phyloP scores from a whole-genome alignment of 805 yeast genomes.

The Candida adriatica region DNA sequence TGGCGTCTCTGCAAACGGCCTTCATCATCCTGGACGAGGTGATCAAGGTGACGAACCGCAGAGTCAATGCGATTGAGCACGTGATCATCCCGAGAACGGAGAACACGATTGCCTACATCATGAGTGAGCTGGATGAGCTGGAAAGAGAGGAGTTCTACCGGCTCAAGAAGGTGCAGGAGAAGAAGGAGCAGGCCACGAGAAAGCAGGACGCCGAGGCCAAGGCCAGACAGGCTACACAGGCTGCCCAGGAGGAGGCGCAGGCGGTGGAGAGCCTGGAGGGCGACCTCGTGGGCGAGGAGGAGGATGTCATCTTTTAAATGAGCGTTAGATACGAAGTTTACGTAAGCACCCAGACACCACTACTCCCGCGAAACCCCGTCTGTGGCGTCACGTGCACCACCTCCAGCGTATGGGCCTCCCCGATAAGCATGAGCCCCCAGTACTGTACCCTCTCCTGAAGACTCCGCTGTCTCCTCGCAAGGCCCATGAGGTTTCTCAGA shows the following conservation, averaged over 20 bases:
- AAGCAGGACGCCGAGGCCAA: conserved; percentile 25
- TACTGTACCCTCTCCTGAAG: neutral
- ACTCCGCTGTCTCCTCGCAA: conserved; percentile 9
- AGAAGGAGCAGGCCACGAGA: conserved; percentile 23
- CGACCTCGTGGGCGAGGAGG: conserved; percentile 33
- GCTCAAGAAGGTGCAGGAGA: conserved; percentile 69
- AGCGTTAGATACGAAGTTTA: no score
- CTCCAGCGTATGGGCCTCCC: no score
- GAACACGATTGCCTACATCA: conserved; percentile 86
- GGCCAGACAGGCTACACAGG: conserved; percentile 23
- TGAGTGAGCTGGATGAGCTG: conserved; percentile 92
- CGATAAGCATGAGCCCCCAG: no score
- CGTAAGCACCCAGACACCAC: conserved; percentile 1
- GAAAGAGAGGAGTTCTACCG: conserved; percentile 98
- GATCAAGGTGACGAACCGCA: conserved; percentile 93
- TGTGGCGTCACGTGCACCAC: no score
- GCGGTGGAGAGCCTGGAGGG: conserved; percentile 9
- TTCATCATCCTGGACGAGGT: conserved; percentile 95
- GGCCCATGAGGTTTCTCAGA: conserved; percentile 8
- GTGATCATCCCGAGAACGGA: conserved; percentile 97
- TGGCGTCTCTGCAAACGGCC: conserved; percentile 95
- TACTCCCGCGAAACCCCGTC: no score
- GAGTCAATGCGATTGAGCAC: conserved; percentile 98
- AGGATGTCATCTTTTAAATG: conserved; percentile 38
- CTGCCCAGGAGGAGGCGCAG: conserved; percentile 11